Evolutionary conservation across 352 stramenopile species (phyloP).

Genomic region (Phytopythium ostracodes): DNA sequence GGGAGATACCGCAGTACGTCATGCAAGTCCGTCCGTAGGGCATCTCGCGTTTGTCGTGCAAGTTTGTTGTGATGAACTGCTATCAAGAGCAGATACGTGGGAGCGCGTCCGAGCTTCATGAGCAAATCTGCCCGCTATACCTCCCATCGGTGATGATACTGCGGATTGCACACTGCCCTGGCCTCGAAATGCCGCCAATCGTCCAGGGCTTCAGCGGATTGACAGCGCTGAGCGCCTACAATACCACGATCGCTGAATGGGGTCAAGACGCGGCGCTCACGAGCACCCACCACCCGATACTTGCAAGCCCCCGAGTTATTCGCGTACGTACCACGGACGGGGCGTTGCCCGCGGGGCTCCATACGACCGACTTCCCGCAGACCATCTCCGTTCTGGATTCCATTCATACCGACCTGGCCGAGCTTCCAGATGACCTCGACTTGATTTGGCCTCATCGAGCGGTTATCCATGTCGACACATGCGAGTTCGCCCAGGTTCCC

Average conservation of each 20-base stretch:
- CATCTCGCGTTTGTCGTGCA: slow-evolving; percentile 23
- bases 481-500: not conserved
- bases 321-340: slow-evolving; percentile 19
- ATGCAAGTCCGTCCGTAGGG: slow-evolving; percentile 37
- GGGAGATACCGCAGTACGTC: slow-evolving; percentile 15
- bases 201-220: slow-evolving; percentile 12
- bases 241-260: slow-evolving; percentile 18
- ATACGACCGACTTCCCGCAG: slow-evolving; percentile 4
- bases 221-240: slow-evolving; percentile 24
- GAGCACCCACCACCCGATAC: slow-evolving; percentile 9
- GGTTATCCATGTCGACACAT: slow-evolving; percentile 1
- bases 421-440: slow-evolving; percentile 6
- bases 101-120: slow-evolving; percentile 4
- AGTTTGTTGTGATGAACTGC: slow-evolving; percentile 35
- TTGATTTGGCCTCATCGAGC: slow-evolving; percentile 4
- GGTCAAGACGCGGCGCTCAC: slow-evolving; percentile 11
- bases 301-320: slow-evolving; percentile 19
- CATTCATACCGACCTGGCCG: slow-evolving; percentile 2
- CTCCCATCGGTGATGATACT: slow-evolving; percentile 13
- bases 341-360: slow-evolving; percentile 4
- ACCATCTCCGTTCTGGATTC: slow-evolving; percentile 1
- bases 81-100: not conserved
- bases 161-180: slow-evolving; percentile 23
- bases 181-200: slow-evolving; percentile 21
- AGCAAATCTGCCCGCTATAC: slow-evolving; percentile 13